A percentile compares a stretch with the other conserved stretches of the same genome.
phyloP scores from a whole-genome alignment of 768 basidiomycete species.

The Lepiota venenata region DNA sequence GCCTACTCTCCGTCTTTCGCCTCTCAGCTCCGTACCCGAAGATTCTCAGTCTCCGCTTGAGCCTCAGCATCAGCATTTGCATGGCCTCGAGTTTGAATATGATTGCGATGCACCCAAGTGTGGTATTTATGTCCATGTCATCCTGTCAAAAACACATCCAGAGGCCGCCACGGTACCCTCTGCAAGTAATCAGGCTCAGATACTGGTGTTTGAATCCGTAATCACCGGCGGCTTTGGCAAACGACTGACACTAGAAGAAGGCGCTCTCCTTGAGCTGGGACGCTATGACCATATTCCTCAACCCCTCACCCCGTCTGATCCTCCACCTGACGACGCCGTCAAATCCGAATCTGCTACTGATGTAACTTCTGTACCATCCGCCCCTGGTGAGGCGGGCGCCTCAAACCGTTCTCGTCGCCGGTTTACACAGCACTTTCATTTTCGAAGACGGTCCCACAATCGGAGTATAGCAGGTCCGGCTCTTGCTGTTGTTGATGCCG shows the following conservation, averaged over 20 bases:
- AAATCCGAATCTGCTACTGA: constrained; percentile 15
- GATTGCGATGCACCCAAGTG: constrained; percentile 90
- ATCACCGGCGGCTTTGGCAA: constrained; percentile 85
- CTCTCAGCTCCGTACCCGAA: constrained; percentile 47
- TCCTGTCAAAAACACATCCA: constrained; percentile 63
- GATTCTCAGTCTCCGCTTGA: constrained; percentile 33
- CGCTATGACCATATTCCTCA: constrained; percentile 52
- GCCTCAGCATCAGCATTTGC: constrained; percentile 53
- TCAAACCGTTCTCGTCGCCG: constrained; percentile 38
- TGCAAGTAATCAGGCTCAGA: constrained; percentile 34
- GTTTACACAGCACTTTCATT: constrained; percentile 59
- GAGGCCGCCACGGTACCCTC: constrained; percentile 39
- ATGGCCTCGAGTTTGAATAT: constrained; percentile 87
- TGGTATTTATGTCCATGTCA: constrained; percentile 72
- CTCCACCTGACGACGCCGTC: constrained; percentile 16
- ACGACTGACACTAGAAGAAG: constrained; percentile 69
- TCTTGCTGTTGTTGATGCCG: constrained; percentile 73
- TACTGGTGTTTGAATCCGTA: constrained; percentile 59
- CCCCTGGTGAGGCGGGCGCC: constrained; percentile 3
- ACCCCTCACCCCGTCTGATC: constrained; percentile 8
- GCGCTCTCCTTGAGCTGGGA: constrained; percentile 76
- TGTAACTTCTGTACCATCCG: constrained; percentile 8
- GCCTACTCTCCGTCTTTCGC: constrained; percentile 78
- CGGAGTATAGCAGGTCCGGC: constrained; percentile 71
- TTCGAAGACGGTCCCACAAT: constrained; percentile 54